Conservation (phyloP, 148 eudicot genomes). For the Rhododendron kiyosumense region DNA sequence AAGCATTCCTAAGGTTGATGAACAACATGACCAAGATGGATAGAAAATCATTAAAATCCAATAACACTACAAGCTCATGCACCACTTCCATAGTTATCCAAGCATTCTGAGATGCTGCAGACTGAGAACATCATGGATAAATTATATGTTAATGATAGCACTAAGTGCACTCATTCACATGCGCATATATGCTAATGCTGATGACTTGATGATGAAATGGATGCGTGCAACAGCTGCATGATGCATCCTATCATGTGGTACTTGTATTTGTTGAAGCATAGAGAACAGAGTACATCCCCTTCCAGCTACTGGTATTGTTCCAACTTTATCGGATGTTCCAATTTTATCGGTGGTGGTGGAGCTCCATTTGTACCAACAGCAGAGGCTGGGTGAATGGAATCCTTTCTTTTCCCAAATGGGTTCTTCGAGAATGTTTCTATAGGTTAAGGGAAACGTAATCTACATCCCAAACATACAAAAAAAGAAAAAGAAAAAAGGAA, state of each 20-base stretch:
- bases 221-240: constrained; percentile 84
- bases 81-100: constrained; percentile 23
- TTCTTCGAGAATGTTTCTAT: constrained; percentile 78
- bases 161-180: constrained; percentile 52
- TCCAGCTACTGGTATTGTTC: constrained; percentile 67
- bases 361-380: constrained; percentile 53
- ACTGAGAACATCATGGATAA: constrained; percentile 38
- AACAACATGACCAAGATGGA: constrained; percentile 1
- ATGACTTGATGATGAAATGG: constrained; percentile 42
- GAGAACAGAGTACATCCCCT: constrained; percentile 87
- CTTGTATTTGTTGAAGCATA: constrained; percentile 49
- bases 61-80: constrained; percentile 38
- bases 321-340: constrained; percentile 10
- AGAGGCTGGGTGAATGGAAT: constrained; percentile 40
- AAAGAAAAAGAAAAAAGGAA: background rate
- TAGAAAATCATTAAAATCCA: constrained; percentile 14
- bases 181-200: constrained; percentile 61
- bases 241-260: constrained; percentile 85
- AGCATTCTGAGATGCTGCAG: constrained; percentile 28
- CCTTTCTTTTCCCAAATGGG: constrained; percentile 92
- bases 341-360: constrained; percentile 33
- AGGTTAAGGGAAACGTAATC: constrained; percentile 42
- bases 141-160: constrained; percentile 37
- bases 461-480: background rate
- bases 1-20: constrained; percentile 7